Percentiles rank a stretch among this genome's conserved stretches.
These are phyloP conservation scores for Penicillium brasilianum DNA, from an alignment of 2,329 filamentous ascomycete species.

Conservation along the genomic window DNA sequence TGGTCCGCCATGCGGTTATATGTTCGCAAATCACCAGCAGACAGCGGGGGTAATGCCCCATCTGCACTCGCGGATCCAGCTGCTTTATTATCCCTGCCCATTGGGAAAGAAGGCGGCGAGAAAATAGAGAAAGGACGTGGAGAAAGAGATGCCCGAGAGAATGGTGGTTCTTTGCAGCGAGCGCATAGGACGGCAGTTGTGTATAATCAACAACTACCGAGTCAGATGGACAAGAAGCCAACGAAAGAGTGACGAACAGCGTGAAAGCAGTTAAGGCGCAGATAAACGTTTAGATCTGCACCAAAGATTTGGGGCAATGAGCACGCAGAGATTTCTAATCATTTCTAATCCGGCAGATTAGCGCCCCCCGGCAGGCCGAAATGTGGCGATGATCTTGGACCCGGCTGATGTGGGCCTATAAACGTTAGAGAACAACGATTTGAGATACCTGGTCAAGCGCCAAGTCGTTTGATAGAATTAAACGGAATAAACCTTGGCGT, in stretches of 20 bases:
- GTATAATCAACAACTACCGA: conserved; percentile 22
- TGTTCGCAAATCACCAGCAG: conserved; percentile 66
- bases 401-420: neutral
- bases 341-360: conserved; percentile 1
- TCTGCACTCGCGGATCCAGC: conserved; percentile 6
- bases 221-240: neutral
- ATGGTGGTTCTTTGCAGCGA: conserved; percentile 15
- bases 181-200: conserved; percentile 29
- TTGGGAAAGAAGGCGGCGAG: conserved; percentile 4
- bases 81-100: conserved; percentile 14
- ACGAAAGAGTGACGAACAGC: neutral
- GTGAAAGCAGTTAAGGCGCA: neutral
- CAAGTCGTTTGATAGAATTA: neutral
- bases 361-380: neutral
- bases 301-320: conserved; percentile 12
- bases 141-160: conserved; percentile 11
- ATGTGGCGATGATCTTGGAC: neutral
- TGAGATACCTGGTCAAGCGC: neutral
- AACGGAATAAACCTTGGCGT: too few species aligned
- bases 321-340: conserved; percentile 28
- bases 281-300: neutral
- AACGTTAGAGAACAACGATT: neutral
- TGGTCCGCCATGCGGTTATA: conserved; percentile 76
- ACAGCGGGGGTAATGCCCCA: conserved; percentile 63
- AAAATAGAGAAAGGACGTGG: conserved; percentile 10